Evolutionary conservation across 2,329 filamentous ascomycete species (phyloP).

Genomic region (Aureobasidium sp.): DNA sequence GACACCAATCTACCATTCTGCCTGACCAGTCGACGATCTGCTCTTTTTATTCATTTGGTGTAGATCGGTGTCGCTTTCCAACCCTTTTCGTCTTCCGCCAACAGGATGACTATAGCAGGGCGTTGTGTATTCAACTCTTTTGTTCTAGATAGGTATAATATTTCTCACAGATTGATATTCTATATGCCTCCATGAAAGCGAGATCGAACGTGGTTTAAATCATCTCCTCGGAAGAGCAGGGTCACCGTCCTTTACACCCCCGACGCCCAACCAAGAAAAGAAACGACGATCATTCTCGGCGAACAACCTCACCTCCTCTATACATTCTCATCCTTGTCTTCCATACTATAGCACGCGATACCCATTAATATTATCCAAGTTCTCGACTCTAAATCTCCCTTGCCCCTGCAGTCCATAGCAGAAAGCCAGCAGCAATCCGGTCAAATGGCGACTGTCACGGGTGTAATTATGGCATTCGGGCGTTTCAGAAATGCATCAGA

Average conservation of each 20-base stretch:
- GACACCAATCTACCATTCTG: too few relatives aligned
- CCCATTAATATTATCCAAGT: not conserved
- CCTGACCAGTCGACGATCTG: too few relatives aligned
- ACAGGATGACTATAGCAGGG: too few relatives aligned
- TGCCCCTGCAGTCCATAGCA: not conserved
- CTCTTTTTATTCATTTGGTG: too few relatives aligned
- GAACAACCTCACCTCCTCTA: not conserved
- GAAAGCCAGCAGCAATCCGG: not conserved
- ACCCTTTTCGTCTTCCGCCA: too few relatives aligned
- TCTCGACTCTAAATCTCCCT: not conserved
- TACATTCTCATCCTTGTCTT: not conserved
- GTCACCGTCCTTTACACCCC: not conserved
- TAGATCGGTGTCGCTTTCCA: too few relatives aligned
- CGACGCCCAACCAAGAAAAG: not conserved
- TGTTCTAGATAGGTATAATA: too few relatives aligned
- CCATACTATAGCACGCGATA: not conserved
- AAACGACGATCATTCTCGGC: not conserved
- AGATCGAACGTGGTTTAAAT: too few relatives aligned
- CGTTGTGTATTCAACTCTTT: too few relatives aligned
- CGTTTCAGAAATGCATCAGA: constrained; percentile 1
- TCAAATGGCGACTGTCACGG: not conserved
- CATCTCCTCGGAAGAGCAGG: not conserved
- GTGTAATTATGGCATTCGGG: not conserved
- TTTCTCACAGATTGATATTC: too few relatives aligned
- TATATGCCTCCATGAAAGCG: too few relatives aligned